Base-by-base conservation (phyloP, 2,329 filamentous ascomycete genomes). In the Colletotrichum truncatum region DNA sequence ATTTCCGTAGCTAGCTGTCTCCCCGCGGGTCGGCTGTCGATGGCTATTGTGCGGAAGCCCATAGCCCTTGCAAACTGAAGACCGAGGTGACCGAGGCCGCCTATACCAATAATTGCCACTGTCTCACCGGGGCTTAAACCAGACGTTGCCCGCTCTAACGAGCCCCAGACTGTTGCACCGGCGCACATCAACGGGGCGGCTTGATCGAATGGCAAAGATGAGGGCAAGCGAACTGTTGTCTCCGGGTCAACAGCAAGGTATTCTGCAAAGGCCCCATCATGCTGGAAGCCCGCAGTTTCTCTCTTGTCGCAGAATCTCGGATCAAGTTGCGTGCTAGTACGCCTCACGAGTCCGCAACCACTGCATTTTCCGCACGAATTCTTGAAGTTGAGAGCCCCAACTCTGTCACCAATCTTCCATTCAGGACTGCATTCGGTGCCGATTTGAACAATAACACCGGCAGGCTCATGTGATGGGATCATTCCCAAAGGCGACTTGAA, bases 181-280 rank as follows among this genome's bases (percentile, higher is more conserved):
- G 76, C 76, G 46, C 76, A 78, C 75, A 77, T 78, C 16, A 78
- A 66, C 11, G 76, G 76, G 7, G 76, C 76, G 2, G 76, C 76
- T 66, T 78, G 76, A 16, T 74, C 72, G 57, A 75, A 77, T 0
- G 72, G 64, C 8, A 78, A 23, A 3, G 58, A 58, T 3, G 71
- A 66, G 1, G 75, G 74, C 1, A 78, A 54, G 41, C 58, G 63
- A 16, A 77, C 70, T 1, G 72, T 72, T 4, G 73, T 74, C 7
- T 58, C 58, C 1, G 76, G 73, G 41, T 77, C 76, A 14, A 75
- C 70, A 11, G 70, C 69, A 39, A 77, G 67, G 48, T 75, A 78
- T 30, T 78, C 74, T 1, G 76, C 76, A 56, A 78, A 76, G 4
- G 71, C 74, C 1, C 76, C 76, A 30, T 78, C 73, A 25, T 76